Percentiles rank a stretch among this genome's conserved stretches.
Evolutionary conservation across 2,329 filamentous ascomycete genomes (phyloP).

Genomic region (Colletotrichum truncatum): DNA sequence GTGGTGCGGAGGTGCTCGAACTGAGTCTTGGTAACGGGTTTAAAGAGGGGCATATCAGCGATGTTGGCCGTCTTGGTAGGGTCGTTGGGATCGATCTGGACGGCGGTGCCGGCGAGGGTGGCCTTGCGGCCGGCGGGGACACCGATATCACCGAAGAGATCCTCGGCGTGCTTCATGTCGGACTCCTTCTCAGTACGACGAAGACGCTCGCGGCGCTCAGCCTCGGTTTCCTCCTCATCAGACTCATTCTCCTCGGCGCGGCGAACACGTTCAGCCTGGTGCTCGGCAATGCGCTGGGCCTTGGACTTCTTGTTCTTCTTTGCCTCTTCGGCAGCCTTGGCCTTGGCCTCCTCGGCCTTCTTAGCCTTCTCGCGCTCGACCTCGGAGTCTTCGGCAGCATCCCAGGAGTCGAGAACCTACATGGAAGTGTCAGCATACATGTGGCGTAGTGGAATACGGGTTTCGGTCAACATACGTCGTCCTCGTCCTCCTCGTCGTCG

Average conservation of each 20-base stretch:
- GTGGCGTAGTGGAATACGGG: conserved; percentile 12
- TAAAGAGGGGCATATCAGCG: conserved; percentile 82
- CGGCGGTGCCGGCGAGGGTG: conserved; percentile 69
- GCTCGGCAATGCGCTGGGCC: conserved; percentile 84
- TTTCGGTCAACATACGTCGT: conserved; percentile 69
- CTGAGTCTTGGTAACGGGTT: conserved; percentile 85
- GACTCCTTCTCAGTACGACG: conserved; percentile 85
- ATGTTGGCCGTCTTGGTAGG: conserved; percentile 85
- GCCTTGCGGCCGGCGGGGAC: conserved; percentile 73
- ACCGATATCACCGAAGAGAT: conserved; percentile 84
- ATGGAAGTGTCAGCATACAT: conserved; percentile 3
- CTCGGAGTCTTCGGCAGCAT: conserved; percentile 95
- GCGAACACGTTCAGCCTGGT: conserved; percentile 68
- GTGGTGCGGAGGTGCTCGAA: conserved; percentile 83
- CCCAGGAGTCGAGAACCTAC: conserved; percentile 95
- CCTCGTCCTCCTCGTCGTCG: conserved; percentile 89
- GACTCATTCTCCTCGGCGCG: conserved; percentile 51
- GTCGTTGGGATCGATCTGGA: conserved; percentile 77
- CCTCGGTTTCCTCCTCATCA: conserved; percentile 75
- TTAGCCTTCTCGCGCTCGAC: conserved; percentile 94
- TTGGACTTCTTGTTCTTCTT: conserved; percentile 93
- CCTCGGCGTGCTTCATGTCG: conserved; percentile 89
- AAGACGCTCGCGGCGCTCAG: conserved; percentile 77
- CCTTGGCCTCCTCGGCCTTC: conserved; percentile 86
- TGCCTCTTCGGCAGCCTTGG: conserved; percentile 87